Percentiles rank a stretch among this genome's conserved stretches.
Conservation (phyloP, 441 rosid species). For the Eruca vesicaria region DNA sequence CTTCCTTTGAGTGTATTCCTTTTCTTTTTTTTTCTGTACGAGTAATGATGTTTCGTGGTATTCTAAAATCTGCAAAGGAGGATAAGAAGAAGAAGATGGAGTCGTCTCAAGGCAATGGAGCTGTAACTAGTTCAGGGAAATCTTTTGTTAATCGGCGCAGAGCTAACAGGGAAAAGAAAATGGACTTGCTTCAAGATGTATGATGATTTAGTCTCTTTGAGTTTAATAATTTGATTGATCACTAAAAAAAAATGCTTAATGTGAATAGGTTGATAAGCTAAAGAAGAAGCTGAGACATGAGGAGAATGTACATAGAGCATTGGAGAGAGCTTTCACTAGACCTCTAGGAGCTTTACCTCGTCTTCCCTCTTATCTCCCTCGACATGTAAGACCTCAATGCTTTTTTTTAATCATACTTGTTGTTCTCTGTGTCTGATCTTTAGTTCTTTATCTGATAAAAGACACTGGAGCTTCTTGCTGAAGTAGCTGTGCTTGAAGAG, state of each 20-base stretch:
- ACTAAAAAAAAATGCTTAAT: too few species aligned
- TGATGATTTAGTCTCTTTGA: neutral
- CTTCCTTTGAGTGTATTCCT: neutral
- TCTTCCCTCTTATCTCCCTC: constrained; percentile 85
- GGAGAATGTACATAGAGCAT: constrained; percentile 92
- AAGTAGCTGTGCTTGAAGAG: constrained; percentile 93
- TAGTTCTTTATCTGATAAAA: constrained; percentile 17
- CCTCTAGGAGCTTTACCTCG: constrained; percentile 96
- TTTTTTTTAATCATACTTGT: neutral
- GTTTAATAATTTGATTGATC: neutral
- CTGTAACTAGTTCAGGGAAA: constrained; percentile 40
- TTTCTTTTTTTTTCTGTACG: neutral
- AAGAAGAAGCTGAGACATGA: constrained; percentile 91
- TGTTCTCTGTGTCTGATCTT: constrained; percentile 1
- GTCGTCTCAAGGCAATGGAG: constrained; percentile 42
- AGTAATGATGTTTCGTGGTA: constrained; percentile 31
- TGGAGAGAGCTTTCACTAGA: constrained; percentile 91
- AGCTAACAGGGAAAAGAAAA: constrained; percentile 69
- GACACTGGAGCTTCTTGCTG: constrained; percentile 92
- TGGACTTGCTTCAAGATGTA: constrained; percentile 89
- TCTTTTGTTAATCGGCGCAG: constrained; percentile 51
- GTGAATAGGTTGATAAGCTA: constrained; percentile 81
- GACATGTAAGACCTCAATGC: constrained; percentile 49
- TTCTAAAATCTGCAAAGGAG: constrained; percentile 29
- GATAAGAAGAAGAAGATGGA: constrained; percentile 41